Conservation (phyloP, 129 eudicot genomes). For the Saposhnikovia divaricata region DNA sequence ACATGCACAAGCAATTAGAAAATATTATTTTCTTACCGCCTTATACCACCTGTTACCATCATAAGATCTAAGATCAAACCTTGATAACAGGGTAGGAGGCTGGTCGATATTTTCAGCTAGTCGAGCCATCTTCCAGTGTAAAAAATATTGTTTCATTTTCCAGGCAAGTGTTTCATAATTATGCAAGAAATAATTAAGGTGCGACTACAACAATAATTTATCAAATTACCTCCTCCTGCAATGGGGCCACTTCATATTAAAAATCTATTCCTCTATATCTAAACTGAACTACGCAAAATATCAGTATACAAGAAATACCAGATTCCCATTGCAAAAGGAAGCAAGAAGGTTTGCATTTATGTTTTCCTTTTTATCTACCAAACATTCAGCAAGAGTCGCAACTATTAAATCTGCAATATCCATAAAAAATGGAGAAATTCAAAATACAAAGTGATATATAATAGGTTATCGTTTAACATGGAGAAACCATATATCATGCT, state of each 20-base stretch:
- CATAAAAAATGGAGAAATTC: neutral
- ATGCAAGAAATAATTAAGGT: neutral
- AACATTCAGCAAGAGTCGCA: slow-evolving; percentile 48
- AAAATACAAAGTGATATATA: neutral
- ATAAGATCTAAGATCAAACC: too few relatives aligned
- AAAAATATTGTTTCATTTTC: neutral
- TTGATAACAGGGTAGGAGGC: too few relatives aligned
- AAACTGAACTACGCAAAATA: neutral
- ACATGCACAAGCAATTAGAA: too few relatives aligned
- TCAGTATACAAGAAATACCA: slow-evolving; percentile 35
- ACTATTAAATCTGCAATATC: slow-evolving; percentile 40
- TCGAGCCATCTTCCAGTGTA: neutral
- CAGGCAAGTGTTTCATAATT: neutral
- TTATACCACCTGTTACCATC: too few relatives aligned
- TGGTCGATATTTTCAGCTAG: too few relatives aligned
- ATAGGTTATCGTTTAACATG: neutral
- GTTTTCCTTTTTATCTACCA: slow-evolving; percentile 82
- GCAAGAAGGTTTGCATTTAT: slow-evolving; percentile 47
- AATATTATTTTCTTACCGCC: too few relatives aligned
- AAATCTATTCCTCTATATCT: neutral
- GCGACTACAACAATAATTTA: neutral
- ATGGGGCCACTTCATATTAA: neutral
- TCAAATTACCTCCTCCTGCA: slow-evolving; percentile 51
- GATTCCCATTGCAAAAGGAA: slow-evolving; percentile 44
- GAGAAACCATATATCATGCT: neutral